Conservation (phyloP, 306 rosid species). For the Acmispon strigosus region DNA sequence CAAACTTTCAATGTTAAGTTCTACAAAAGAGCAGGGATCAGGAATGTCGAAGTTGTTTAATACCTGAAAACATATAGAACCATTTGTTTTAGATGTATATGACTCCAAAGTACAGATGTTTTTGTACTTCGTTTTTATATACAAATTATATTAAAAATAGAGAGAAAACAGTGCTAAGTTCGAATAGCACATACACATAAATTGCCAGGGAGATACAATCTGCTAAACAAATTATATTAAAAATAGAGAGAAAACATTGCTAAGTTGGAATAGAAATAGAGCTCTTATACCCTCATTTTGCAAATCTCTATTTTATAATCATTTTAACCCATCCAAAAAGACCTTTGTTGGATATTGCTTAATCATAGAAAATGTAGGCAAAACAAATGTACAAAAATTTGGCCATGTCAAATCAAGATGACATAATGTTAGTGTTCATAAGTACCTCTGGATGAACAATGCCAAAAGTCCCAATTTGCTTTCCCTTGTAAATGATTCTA, state of each 20-base stretch:
- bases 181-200: not conserved
- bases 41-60: slow-evolving; percentile 76
- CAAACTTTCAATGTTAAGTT: slow-evolving; percentile 60
- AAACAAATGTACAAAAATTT: not conserved
- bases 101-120: not conserved
- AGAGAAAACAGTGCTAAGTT: not conserved
- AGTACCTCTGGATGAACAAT: slow-evolving; percentile 93
- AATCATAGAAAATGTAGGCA: not conserved
- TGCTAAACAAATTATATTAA: not conserved
- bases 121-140: not conserved
- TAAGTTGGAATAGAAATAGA: too few relatives aligned
- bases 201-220: not conserved
- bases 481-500: slow-evolving; percentile 59
- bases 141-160: not conserved
- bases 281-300: not conserved
- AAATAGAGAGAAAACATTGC: too few relatives aligned
- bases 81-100: not conserved
- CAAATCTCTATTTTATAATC: not conserved
- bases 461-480: slow-evolving; percentile 69
- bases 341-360: not conserved
- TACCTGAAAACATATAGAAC: slow-evolving; percentile 51
- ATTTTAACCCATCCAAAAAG: not conserved
- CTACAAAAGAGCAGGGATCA: slow-evolving; percentile 90
- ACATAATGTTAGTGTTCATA: not conserved
- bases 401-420: not conserved